Evolutionary conservation across 164 flowering plant species (phyloP), one percentile per base, ranked within the genome.

Genomic region (Piper betle): DNA sequence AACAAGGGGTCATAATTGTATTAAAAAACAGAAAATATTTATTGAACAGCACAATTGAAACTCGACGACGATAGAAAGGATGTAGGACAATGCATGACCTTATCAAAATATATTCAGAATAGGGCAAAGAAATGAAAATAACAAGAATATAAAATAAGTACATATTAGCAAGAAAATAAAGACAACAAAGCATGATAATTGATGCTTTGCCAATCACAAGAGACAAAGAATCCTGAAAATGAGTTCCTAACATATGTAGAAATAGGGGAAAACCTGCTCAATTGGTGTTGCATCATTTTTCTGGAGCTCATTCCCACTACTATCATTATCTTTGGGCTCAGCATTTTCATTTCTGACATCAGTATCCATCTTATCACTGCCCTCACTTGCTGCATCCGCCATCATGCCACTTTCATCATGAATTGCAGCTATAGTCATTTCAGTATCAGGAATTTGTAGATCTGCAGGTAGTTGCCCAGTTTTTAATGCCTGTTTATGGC

Each of bases 391-490:
- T 46, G 50, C 11, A 46, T 12, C 50, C 10, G 1, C 50, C 50
- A 46, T 46, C 50, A 2, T 3, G 12, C 15, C 50, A 46, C 50
- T 15, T 46, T 46, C 50, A 10, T 46, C 50, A 46, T 46, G 62
- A 68, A 25, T 37, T 42, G 39, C 53, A 18, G 56, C 59, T 5
- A 64, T 20, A 37, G 39, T 58, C 39, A 25, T 60, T 58, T 66
- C 69, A 64, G 67, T 72, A 61, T 70, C 81, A n/a, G 70, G 68
- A 62, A 72, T 72, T 63, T 72, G 64, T 50, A 88, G 74, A 63
- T 80, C 90, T 61, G 90, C 82, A 50, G 96, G 96, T 70, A 85
- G 81, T 68, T 85, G 92, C 19, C 92, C 96, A 12, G 90, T 75
- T 72, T 85, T 82, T 75, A 88, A 55, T 54, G 92, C 91, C 91